Conservation (phyloP, 441 rosid genomes). For the Mallotus repandus region DNA sequence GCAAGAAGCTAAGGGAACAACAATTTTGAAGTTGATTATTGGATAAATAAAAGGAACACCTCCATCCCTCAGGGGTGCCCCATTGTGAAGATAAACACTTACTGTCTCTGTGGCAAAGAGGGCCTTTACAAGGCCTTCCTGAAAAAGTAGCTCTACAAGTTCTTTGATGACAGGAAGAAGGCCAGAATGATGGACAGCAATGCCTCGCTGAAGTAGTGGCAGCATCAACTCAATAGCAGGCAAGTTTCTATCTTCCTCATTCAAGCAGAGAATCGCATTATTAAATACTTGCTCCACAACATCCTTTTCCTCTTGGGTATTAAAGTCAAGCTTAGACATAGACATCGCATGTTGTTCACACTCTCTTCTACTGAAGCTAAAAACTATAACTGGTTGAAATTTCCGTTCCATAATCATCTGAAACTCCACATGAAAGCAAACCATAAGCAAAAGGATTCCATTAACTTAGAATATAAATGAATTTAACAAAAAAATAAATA, state of each 20-base stretch:
- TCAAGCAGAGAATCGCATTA: conserved; percentile 84
- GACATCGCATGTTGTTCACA: conserved; percentile 98
- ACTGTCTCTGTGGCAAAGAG: conserved; percentile 98
- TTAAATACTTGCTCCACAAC: conserved; percentile 73
- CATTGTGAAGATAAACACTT: conserved; percentile 34
- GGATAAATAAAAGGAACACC: conserved; percentile 21
- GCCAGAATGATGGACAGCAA: conserved; percentile 99
- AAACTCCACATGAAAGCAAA: conserved; percentile 18
- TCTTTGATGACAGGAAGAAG: conserved; percentile 98
- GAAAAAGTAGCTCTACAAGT: conserved; percentile 97
- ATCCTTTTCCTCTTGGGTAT: conserved; percentile 81
- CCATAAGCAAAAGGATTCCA: neutral
- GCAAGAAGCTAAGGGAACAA: conserved; percentile 6
- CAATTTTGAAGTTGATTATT: conserved; percentile 6
- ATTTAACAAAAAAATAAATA: neutral
- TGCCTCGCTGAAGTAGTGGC: conserved; percentile 95
- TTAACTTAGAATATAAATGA: neutral
- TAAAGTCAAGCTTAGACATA: conserved; percentile 97
- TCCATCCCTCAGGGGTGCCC: conserved; percentile 7
- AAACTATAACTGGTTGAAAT: conserved; percentile 94
- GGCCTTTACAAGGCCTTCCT: conserved; percentile 98
- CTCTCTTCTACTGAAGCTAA: conserved; percentile 99
- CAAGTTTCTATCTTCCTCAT: conserved; percentile 89
- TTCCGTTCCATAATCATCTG: conserved; percentile 97
- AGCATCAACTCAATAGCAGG: conserved; percentile 97